Evolutionary conservation across 1,284 basidiomycete genomes (phyloP).

Genomic region (Malassezia nana): DNA sequence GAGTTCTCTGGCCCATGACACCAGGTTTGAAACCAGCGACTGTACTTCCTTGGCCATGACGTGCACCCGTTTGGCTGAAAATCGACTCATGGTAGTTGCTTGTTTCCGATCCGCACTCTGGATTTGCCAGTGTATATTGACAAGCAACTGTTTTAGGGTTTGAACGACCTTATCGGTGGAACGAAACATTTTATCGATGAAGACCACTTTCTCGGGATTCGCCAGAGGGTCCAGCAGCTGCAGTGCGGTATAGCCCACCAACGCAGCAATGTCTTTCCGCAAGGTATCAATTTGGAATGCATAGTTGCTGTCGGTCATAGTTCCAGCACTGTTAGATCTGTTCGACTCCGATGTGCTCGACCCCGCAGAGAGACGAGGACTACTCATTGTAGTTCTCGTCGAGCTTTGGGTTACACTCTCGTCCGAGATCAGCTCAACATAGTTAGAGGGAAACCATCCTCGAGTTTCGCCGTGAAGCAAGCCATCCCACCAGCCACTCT

Average conservation of each 20-base stretch:
- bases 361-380: background rate
- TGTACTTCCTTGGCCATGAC: background rate
- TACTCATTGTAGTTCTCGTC: background rate
- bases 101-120: background rate
- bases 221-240: background rate
- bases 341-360: background rate
- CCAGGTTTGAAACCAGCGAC: background rate
- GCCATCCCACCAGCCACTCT: slow-evolving; percentile 98
- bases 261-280: background rate
- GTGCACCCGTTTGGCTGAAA: background rate
- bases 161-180: background rate
- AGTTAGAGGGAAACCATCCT: slow-evolving; percentile 97
- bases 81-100: background rate
- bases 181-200: background rate
- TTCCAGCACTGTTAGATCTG: background rate
- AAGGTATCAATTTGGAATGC: background rate
- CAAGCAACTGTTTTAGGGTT: background rate
- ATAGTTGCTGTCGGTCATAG: background rate
- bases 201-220: background rate
- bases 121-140: background rate
- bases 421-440: slow-evolving; percentile 68
- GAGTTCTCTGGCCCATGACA: background rate
- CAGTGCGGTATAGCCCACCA: background rate
- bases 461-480: slow-evolving; percentile 58
- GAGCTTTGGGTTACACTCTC: slow-evolving; percentile 53